Evolutionary conservation across 495 filamentous ascomycete species (phyloP).

Genomic region (Penicillium salamii): DNA sequence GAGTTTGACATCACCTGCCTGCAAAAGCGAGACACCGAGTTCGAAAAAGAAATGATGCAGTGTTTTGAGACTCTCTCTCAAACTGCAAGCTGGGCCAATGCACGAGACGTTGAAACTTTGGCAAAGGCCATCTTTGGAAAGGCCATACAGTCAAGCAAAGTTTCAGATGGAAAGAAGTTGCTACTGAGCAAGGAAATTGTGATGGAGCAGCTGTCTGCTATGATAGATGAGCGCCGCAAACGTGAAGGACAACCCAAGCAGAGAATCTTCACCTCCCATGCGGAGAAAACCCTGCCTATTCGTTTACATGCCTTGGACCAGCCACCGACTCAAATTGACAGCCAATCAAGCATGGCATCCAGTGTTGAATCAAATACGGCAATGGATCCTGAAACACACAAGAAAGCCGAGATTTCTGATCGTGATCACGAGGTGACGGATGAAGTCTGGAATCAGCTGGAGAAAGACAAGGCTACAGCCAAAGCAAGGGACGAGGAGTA

Average conservation of each 20-base stretch:
- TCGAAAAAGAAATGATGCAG: conserved; percentile 22
- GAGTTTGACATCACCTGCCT: conserved; percentile 38
- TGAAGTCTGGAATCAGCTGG: conserved; percentile 58
- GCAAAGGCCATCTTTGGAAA: conserved; percentile 50
- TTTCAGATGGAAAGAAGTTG: conserved; percentile 13
- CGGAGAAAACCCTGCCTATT: neutral
- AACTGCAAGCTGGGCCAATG: conserved; percentile 64
- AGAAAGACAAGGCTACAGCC: conserved; percentile 41
- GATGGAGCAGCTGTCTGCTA: conserved; percentile 32
- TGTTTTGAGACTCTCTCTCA: conserved; percentile 41
- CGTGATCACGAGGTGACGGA: conserved; percentile 50
- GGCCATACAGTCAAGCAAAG: conserved; percentile 24
- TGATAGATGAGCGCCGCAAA: conserved; percentile 40
- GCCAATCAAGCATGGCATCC: neutral
- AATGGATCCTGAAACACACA: neutral
- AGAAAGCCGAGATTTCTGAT: conserved; percentile 36
- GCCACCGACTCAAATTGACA: neutral
- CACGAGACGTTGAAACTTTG: conserved; percentile 60
- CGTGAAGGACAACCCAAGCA: neutral
- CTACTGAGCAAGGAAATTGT: conserved; percentile 32
- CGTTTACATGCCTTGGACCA: neutral
- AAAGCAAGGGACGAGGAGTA: conserved; percentile 18
- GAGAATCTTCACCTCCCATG: too few species aligned
- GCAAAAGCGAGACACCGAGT: conserved; percentile 14
- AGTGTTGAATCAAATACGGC: neutral